Evolutionary conservation across 306 rosid genomes (phyloP).

Genomic region (Lablab purpureus): DNA sequence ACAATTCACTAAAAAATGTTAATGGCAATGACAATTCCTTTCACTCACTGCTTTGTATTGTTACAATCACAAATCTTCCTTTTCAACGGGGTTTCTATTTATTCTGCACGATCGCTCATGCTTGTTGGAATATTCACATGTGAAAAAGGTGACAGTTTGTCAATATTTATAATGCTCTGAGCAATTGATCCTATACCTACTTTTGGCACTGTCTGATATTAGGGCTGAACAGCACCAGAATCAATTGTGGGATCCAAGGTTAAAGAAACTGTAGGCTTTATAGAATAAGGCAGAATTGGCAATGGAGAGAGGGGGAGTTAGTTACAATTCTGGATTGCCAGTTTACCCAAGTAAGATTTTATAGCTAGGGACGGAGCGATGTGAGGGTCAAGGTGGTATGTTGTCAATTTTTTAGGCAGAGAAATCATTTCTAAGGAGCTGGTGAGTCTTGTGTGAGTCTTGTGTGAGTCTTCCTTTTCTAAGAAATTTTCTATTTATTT

Average conservation of each 20-base stretch:
- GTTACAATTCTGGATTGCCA: neutral
- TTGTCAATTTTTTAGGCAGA: neutral
- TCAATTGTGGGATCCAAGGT: neutral
- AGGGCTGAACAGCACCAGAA: neutral
- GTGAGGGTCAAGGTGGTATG: neutral
- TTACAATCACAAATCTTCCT: neutral
- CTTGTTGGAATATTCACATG: neutral
- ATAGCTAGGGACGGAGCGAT: neutral
- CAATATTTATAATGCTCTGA: neutral
- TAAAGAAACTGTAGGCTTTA: neutral
- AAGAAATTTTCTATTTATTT: neutral
- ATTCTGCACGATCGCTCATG: slow-evolving; percentile 1
- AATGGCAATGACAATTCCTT: neutral
- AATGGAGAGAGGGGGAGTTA: neutral
- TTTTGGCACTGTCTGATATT: neutral
- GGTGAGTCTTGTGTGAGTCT: neutral
- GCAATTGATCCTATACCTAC: neutral
- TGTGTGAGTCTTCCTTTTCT: too few relatives aligned
- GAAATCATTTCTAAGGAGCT: neutral
- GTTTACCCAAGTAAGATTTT: neutral
- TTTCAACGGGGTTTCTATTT: neutral
- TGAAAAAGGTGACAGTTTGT: slow-evolving; percentile 2
- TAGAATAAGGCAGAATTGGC: neutral
- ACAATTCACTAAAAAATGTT: slow-evolving; percentile 4
- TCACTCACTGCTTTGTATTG: slow-evolving; percentile 15